phyloP scores from a whole-genome alignment of 768 basidiomycete genomes.

The Amanita jacksonii region DNA sequence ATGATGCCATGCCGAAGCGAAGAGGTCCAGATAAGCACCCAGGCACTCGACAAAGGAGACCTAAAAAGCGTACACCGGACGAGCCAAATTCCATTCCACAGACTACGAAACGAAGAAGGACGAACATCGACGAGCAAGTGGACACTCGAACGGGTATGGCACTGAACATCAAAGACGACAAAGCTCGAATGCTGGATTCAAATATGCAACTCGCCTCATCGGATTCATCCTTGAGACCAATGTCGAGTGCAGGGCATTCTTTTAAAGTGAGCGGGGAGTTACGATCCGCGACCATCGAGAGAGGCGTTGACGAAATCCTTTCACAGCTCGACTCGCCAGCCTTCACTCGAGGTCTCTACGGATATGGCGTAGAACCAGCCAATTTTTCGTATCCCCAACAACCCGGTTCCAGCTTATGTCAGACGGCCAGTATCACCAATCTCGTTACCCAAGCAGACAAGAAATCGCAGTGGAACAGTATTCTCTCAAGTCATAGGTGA shows the following conservation, averaged over 20 bases:
- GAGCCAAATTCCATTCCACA: constrained; percentile 31
- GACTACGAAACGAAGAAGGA: constrained; percentile 45
- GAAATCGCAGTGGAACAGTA: constrained; percentile 34
- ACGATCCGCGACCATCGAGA: background rate
- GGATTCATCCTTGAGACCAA: constrained; percentile 15
- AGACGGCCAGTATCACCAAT: constrained; percentile 19
- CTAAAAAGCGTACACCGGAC: constrained; percentile 69
- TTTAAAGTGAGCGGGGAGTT: background rate
- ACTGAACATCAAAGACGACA: constrained; percentile 31
- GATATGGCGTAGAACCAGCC: constrained; percentile 28
- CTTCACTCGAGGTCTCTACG: constrained; percentile 23
- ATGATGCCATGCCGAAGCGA: constrained; percentile 72
- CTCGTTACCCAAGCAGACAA: constrained; percentile 25
- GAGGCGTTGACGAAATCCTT: constrained; percentile 1
- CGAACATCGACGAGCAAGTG: constrained; percentile 18
- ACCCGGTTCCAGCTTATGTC: constrained; percentile 28
- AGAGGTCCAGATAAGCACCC: constrained; percentile 82
- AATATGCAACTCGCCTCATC: constrained; percentile 14
- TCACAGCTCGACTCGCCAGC: constrained; percentile 22
- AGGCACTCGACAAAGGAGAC: constrained; percentile 73
- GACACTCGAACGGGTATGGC: constrained; percentile 24
- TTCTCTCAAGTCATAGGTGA: constrained; percentile 29
- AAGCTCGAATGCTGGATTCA: constrained; percentile 15
- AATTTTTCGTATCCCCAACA: constrained; percentile 29
- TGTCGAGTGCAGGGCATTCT: background rate